phyloP scores from a whole-genome alignment of 108 stramenopile genomes.

The Epipyxis sp. region DNA sequence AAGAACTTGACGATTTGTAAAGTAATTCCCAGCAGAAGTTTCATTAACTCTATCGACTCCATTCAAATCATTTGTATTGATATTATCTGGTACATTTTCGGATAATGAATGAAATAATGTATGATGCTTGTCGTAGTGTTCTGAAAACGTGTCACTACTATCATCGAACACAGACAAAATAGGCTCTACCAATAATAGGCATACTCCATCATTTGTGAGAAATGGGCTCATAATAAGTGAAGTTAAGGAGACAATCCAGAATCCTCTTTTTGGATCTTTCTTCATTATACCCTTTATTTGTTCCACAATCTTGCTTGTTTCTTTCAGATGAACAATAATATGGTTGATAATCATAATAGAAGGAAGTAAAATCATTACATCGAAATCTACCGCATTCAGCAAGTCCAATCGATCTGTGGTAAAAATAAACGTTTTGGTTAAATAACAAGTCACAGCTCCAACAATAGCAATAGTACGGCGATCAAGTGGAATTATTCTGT shows the following conservation, averaged over 20 bases:
- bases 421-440: conserved; percentile 8
- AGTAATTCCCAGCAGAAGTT: not conserved
- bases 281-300: not conserved
- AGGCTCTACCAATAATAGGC: conserved; percentile 27
- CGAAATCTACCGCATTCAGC: conserved; percentile 23
- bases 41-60: too few relatives aligned
- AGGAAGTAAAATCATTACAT: conserved; percentile 22
- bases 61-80: not conserved
- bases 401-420: conserved; percentile 18
- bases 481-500: conserved; percentile 22
- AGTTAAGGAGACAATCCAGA: conserved; percentile 23
- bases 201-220: conserved; percentile 30
- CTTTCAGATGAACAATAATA: conserved; percentile 16
- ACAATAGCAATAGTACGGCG: conserved; percentile 14
- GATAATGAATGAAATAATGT: not conserved
- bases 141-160: not conserved
- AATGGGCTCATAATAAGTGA: conserved; percentile 23
- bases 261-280: not conserved
- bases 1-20: too few relatives aligned
- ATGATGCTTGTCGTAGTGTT: not conserved
- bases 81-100: not conserved
- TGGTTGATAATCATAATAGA: conserved; percentile 31
- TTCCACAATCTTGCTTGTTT: conserved; percentile 11
- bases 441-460: conserved; percentile 9
- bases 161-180: conserved; percentile 9